Evolutionary conservation across 2,329 filamentous ascomycete species (phyloP).

Genomic region (Fusarium aywerte): DNA sequence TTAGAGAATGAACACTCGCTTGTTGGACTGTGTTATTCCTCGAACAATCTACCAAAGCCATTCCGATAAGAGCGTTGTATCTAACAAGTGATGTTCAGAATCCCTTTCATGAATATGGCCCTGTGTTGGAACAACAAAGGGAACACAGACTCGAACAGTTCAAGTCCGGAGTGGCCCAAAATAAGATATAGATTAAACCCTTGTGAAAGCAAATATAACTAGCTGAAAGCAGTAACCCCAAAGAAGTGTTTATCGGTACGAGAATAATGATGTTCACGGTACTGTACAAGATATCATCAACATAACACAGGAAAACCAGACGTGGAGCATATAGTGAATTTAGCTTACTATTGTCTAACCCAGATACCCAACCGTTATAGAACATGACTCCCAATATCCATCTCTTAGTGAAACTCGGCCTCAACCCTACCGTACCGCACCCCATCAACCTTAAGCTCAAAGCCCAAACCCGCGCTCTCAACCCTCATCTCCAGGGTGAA

Average conservation of each 20-base stretch:
- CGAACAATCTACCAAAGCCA: not conserved
- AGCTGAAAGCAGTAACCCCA: too few species aligned
- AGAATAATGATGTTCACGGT: too few species aligned
- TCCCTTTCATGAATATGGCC: not conserved
- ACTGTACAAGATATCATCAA: not conserved
- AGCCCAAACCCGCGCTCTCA: slow-evolving; percentile 78
- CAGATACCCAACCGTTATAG: not conserved
- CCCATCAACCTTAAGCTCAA: slow-evolving; percentile 82
- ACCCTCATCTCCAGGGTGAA: slow-evolving; percentile 87
- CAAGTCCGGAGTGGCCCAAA: not conserved
- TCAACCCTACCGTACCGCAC: slow-evolving; percentile 80
- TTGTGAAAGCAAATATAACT: too few species aligned
- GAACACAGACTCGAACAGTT: not conserved
- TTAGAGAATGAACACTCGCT: not conserved
- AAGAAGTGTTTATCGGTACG: too few species aligned
- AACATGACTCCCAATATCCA: not conserved
- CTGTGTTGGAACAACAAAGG: not conserved
- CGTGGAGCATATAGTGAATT: not conserved
- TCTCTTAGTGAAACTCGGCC: slow-evolving; percentile 72
- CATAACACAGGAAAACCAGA: not conserved
- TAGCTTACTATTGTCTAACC: slow-evolving; percentile 12
- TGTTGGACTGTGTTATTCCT: not conserved
- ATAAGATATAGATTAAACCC: not conserved
- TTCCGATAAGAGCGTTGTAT: not conserved
- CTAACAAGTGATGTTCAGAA: not conserved